Evolutionary conservation across 345 rosid genomes (phyloP).

Genomic region (Corchorus capsularis): DNA sequence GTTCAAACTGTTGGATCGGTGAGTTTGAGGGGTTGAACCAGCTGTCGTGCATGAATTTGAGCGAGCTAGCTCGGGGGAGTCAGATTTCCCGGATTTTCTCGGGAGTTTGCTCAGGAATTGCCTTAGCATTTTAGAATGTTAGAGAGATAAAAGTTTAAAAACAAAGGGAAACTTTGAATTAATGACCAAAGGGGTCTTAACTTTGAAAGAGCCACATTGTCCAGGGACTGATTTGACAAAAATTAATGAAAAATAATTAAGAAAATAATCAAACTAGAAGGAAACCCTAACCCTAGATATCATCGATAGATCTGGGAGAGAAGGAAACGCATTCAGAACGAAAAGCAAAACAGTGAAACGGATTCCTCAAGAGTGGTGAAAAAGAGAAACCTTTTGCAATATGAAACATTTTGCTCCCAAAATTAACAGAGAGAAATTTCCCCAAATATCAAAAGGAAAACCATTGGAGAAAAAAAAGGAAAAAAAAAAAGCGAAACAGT

Average conservation of each 20-base stretch:
- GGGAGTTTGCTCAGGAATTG: conserved; percentile 76
- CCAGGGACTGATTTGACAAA: conserved; percentile 17
- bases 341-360: neutral
- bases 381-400: conserved; percentile 6
- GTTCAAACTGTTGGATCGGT: conserved; percentile 38
- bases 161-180: neutral
- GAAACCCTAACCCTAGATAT: conserved; percentile 31
- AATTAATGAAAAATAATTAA: conserved; percentile 11
- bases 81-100: conserved; percentile 59
- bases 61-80: conserved; percentile 47
- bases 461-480: conserved; percentile 15
- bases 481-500: conserved; percentile 16
- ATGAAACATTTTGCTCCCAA: conserved; percentile 6
- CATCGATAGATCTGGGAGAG: conserved; percentile 37
- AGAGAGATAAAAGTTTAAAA: neutral
- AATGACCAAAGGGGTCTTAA: conserved; percentile 1
- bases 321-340: conserved; percentile 11
- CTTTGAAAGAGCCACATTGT: conserved; percentile 25
- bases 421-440: neutral
- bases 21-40: conserved; percentile 31
- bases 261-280: neutral
- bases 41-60: conserved; percentile 33
- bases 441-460: neutral
- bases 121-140: conserved; percentile 52
- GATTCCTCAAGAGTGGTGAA: neutral